Base-by-base conservation (phyloP, 441 rosid species). In the California macrophylla region DNA sequence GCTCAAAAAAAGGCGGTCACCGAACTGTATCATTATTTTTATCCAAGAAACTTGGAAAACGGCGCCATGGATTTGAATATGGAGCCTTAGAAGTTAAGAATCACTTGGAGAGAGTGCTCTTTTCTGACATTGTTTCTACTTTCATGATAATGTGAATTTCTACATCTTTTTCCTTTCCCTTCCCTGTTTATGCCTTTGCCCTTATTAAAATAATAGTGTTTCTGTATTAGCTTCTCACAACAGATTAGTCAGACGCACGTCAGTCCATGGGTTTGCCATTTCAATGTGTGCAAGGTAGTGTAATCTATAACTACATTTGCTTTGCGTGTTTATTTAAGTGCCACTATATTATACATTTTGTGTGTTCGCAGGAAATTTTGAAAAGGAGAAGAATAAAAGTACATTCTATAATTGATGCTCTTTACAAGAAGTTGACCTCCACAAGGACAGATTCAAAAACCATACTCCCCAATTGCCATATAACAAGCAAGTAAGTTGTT, bases 251-350 rank as follows among this genome's bases (percentile, higher is more conserved):
- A 71, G 74, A 70, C 68, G 23, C 76, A 30, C 10, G 75, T 79
- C 71, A 80, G 88, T 81, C 91, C 93, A 36, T 95, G 97, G 99
- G 88, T 91, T 70, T 87, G 95, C 86, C 96, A 92, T 78, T 92
- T 92, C 69, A 92, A 92, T 77, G 70, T 92, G 66, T 56, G 72
- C 67, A 81, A 92, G 98, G 98, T 92, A 83, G 64, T 42, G 71
- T 21, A 45, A 36, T 71, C 26, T 24, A 12, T 40, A 18, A 66
- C 2, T 75, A 24, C 58, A 30, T 36, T 64, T 60, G 20, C 45
- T 64, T 18, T 70, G 58, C 60, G 20, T 63, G 20, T 73, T 45
- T 23, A n/a, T 62, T 23, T 24, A 71, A 65, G 40, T 72, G 68
- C 64, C 66, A 38, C 75, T 78, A 74, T 75, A 67, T 81, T 62